Base-by-base conservation (phyloP, 2,329 filamentous ascomycete species). In the Periconia sp. region DNA sequence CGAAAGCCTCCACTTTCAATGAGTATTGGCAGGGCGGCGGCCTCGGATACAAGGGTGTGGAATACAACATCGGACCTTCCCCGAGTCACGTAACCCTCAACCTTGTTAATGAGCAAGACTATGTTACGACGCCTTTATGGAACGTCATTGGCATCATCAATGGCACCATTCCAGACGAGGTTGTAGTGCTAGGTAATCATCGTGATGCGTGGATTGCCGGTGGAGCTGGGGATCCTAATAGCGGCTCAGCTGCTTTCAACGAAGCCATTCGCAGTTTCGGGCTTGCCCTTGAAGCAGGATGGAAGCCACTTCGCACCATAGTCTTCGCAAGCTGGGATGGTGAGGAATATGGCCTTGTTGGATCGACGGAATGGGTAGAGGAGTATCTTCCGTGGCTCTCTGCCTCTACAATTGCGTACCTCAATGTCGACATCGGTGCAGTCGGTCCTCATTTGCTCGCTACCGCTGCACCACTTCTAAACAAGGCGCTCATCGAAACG, bases 131-230 rank as follows among this genome's bases (percentile, higher is more conserved):
- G 5, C 75, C 76, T 3, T 55, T 78, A 6, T 79, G 76, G 76
- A 87, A 99, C 63, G 89, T 94, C 2, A 92, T 97, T 52, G 92
- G 92, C 31, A 78, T 94, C 32, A 89, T 99, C 66, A 96, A 96
- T 59, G 94, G 92, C 8, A 88, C 87, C 0, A 83, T 94, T 24
- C 77, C 84, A 0, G 85, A 96, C 57, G 91, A 96, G 62, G 90
- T 96, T 1, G 78, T 99, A 32, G 80, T 99, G 3, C 74, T 97
- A 22, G 91, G 92, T n/a, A 96, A 95, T 62, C 92, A 96, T 63
- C 84, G 91, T 23, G 91, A 96, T 70, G 89, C 92, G 0, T 95
- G 89, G 89, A 86, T 92, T 59, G 85, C 86, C 15, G 89, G 89
- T n/a, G 89, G 89, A 17, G 88, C 88, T 12, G 87, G 79, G 10